These are phyloP conservation scores for Pythium rishiriense DNA, from an alignment of 352 stramenopile genomes.

Conservation along the genomic window DNA sequence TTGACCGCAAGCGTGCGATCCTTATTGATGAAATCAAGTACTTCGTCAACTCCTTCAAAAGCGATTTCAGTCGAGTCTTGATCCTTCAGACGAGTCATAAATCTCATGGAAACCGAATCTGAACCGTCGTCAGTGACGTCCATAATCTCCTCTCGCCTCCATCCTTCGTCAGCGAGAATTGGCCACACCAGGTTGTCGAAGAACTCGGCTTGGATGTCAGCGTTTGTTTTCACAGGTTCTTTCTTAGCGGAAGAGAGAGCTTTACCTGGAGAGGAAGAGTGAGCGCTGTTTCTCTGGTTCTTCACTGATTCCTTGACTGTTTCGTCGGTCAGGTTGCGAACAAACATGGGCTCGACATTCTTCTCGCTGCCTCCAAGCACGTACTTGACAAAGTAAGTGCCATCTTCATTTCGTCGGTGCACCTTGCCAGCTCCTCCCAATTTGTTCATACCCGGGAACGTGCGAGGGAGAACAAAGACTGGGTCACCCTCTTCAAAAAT, in stretches of 20 bases:
- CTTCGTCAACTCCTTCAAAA: conserved; percentile 48
- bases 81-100: conserved; percentile 5
- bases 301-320: conserved; percentile 78
- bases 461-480: conserved; percentile 76
- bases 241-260: conserved; percentile 15
- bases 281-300: conserved; percentile 33
- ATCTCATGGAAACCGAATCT: conserved; percentile 29
- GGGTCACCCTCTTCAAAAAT: conserved; percentile 57
- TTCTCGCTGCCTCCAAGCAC: conserved; percentile 79
- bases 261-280: not conserved
- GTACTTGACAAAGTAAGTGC: conserved; percentile 85
- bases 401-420: conserved; percentile 52
- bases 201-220: conserved; percentile 50
- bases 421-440: conserved; percentile 63
- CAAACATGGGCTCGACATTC: conserved; percentile 52
- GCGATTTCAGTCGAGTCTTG: conserved; percentile 1
- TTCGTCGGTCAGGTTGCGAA: conserved; percentile 67
- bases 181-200: conserved; percentile 84
- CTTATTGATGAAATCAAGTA: conserved; percentile 56
- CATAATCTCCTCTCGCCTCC: conserved; percentile 47
- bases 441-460: conserved; percentile 80
- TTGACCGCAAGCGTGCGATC: conserved; percentile 49
- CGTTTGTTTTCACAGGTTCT: conserved; percentile 14
- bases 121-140: conserved; percentile 29
- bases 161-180: conserved; percentile 71